These are phyloP conservation scores for Neurospora intermedia DNA, from an alignment of 495 filamentous ascomycete species.

Conservation along the genomic window DNA sequence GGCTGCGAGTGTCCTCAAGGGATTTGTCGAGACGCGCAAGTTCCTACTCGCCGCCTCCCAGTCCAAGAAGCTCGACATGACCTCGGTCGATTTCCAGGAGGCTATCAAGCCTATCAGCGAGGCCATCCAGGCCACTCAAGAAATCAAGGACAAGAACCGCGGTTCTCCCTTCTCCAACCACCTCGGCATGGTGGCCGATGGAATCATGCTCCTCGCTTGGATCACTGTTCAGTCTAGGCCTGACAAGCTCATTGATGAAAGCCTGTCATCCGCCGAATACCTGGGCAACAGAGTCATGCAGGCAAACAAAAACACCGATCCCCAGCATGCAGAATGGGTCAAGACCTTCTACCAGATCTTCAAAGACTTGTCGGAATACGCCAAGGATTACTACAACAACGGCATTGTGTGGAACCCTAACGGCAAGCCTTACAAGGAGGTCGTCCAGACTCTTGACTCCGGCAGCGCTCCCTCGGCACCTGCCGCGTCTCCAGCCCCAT, in stretches of 20 bases:
- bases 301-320: conserved; percentile 69
- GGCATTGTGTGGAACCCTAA: conserved; percentile 84
- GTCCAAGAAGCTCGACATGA: conserved; percentile 78
- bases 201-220: conserved; percentile 78
- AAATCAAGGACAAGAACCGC: conserved; percentile 69
- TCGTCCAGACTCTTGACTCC: conserved; percentile 38
- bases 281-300: conserved; percentile 86
- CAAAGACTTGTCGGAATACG: conserved; percentile 65
- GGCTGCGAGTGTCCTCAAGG: conserved; percentile 32
- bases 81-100: conserved; percentile 44
- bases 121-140: conserved; percentile 61
- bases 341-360: conserved; percentile 82
- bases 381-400: conserved; percentile 65
- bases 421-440: conserved; percentile 63
- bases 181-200: conserved; percentile 76
- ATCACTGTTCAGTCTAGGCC: conserved; percentile 70
- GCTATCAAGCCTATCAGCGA: conserved; percentile 70
- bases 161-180: conserved; percentile 61
- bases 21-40: conserved; percentile 72
- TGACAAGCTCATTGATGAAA: conserved; percentile 68
- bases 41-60: conserved; percentile 83
- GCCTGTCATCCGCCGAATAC: conserved; percentile 69
- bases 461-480: conserved; percentile 16
- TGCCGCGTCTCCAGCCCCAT: conserved; percentile 25
- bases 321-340: conserved; percentile 72